phyloP scores from a whole-genome alignment of 768 basidiomycete species.

The Mrakia frigida region DNA sequence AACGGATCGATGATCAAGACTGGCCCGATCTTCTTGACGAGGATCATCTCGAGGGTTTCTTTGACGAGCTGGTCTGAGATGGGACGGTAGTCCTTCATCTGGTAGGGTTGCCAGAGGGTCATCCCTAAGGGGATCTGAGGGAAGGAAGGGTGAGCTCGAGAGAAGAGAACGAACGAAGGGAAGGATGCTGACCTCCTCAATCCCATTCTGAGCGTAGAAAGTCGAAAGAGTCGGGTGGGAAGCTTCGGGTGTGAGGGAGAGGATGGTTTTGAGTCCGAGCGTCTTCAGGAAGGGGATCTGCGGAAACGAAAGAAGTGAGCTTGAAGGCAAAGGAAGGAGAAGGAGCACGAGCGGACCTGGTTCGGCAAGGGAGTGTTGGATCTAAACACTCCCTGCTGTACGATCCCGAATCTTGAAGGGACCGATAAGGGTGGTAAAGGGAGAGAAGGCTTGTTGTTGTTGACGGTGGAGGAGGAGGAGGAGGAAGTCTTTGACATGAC shows the following conservation, averaged over 20 bases:
- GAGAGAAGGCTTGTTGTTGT: neutral
- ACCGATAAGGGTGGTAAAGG: constrained; percentile 36
- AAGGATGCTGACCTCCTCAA: constrained; percentile 41
- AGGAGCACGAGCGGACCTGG: constrained; percentile 33
- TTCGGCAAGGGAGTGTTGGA: constrained; percentile 39
- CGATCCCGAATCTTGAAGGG: constrained; percentile 39
- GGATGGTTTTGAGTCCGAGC: constrained; percentile 38
- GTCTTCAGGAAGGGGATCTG: constrained; percentile 40
- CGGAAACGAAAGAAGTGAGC: neutral
- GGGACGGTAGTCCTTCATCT: constrained; percentile 40
- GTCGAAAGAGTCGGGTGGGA: constrained; percentile 39
- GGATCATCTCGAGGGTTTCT: constrained; percentile 38
- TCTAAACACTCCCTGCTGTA: constrained; percentile 41
- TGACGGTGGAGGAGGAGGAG: too few relatives aligned
- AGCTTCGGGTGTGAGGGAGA: constrained; percentile 41
- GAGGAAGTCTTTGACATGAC: constrained; percentile 4
- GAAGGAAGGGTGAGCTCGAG: neutral
- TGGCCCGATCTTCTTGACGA: constrained; percentile 37
- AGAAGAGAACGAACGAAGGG: neutral
- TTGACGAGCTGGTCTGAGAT: constrained; percentile 43
- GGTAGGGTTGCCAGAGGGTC: constrained; percentile 36
- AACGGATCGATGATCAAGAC: constrained; percentile 41
- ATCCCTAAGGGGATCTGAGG: constrained; percentile 39
- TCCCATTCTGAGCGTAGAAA: constrained; percentile 33
- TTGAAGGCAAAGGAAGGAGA: neutral